Percentiles rank a stretch among this genome's conserved stretches.
These are phyloP conservation scores for Aspergillus flavus DNA, from an alignment of 2,329 filamentous ascomycete genomes.

Conservation along the genomic window DNA sequence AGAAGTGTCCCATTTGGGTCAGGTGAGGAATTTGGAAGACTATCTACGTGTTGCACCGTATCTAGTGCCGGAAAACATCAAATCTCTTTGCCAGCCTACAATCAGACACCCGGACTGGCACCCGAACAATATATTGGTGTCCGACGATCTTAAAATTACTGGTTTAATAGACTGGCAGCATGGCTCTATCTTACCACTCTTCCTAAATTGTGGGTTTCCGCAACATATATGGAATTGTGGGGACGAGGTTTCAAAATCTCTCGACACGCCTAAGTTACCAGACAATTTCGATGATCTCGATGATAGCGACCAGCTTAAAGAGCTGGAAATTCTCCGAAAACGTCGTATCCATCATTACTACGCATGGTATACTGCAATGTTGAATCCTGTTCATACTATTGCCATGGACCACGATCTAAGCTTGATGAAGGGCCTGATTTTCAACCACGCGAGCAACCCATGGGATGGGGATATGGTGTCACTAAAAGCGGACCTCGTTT, in stretches of 20 bases:
- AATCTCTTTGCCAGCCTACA: conserved; percentile 9
- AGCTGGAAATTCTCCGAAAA: conserved; percentile 2
- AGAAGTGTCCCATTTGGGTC: not conserved
- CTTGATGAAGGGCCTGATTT: conserved; percentile 20
- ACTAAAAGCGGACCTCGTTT: conserved; percentile 23
- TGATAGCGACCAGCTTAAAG: not conserved
- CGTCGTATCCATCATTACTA: conserved; percentile 11
- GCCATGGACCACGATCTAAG: conserved; percentile 11
- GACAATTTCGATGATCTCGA: not conserved
- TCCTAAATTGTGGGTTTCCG: conserved; percentile 28
- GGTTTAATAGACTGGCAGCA: conserved; percentile 35
- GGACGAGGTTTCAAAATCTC: conserved; percentile 4
- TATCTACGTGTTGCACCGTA: conserved; percentile 4
- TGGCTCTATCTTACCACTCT: conserved; percentile 28
- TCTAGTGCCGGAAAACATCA: not conserved
- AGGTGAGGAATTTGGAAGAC: not conserved
- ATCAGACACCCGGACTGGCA: conserved; percentile 27
- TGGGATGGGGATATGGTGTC: conserved; percentile 30
- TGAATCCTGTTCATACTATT: not conserved
- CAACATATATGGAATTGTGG: conserved; percentile 28
- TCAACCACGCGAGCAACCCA: conserved; percentile 20
- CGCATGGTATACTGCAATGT: not conserved
- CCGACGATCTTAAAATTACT: conserved; percentile 12
- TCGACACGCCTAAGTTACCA: not conserved
- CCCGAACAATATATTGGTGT: conserved; percentile 30